Conservation (phyloP, 2,329 filamentous ascomycete species). For the Harringtonia lauricola region DNA sequence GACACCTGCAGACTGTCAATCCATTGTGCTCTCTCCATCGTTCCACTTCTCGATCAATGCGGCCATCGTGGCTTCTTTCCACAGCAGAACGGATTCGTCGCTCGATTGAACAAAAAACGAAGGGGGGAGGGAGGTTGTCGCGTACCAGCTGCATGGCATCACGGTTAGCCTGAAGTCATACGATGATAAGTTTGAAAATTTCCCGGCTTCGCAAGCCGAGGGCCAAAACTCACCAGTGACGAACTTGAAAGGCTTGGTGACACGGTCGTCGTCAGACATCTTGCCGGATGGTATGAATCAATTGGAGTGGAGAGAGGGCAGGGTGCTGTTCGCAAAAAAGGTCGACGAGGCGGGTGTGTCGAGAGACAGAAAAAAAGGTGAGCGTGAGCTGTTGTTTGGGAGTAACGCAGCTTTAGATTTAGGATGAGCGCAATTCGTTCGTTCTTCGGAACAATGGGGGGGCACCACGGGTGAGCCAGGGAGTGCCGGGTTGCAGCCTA, state of each 20-base stretch:
- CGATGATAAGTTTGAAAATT: slow-evolving; percentile 12
- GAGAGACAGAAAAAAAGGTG: slow-evolving; percentile 3
- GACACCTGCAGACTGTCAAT: slow-evolving; percentile 57
- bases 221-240: slow-evolving; percentile 56
- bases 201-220: not conserved
- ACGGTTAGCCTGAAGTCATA: slow-evolving; percentile 3
- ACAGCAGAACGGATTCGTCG: too few species aligned
- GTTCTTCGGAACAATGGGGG: slow-evolving; percentile 10
- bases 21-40: not conserved
- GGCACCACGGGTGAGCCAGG: slow-evolving; percentile 7
- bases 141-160: slow-evolving; percentile 10
- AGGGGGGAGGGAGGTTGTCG: not conserved
- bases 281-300: slow-evolving; percentile 36
- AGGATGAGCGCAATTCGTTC: slow-evolving; percentile 13
- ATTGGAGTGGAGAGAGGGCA: slow-evolving; percentile 12
- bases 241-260: slow-evolving; percentile 99
- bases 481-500: slow-evolving; percentile 4
- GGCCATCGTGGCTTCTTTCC: too few species aligned
- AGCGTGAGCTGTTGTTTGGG: slow-evolving; percentile 10
- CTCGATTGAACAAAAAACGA: too few species aligned
- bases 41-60: too few species aligned
- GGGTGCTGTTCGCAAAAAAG: not conserved
- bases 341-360: not conserved
- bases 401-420: slow-evolving; percentile 10
- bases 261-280: slow-evolving; percentile 85